Evolutionary conservation across 169 alveolate genomes (phyloP).

Genomic region (Plasmodium coatneyi): DNA sequence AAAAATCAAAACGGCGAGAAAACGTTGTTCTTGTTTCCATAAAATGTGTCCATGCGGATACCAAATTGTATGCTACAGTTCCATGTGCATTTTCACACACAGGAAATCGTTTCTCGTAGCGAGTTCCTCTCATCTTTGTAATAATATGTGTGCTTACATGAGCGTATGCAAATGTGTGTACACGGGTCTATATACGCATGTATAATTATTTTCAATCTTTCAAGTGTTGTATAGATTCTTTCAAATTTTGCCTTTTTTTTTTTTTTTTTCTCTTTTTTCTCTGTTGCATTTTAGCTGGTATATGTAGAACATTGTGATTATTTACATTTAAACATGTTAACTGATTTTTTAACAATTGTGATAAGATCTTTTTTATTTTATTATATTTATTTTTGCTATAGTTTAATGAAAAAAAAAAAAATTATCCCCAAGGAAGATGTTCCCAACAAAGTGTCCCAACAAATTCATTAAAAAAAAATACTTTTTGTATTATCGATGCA

Average conservation of each 20-base stretch:
- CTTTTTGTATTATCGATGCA: slow-evolving; percentile 6
- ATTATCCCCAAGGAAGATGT: background rate
- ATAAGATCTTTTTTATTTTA: background rate
- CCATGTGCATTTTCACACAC: background rate
- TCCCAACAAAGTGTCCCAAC: background rate
- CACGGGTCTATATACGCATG: background rate
- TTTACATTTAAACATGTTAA: background rate
- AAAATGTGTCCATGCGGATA: background rate
- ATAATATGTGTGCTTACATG: background rate
- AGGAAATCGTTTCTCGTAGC: background rate
- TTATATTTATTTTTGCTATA: background rate
- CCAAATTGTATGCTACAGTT: background rate
- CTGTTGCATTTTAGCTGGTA: background rate
- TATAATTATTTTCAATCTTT: background rate
- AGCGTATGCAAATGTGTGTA: background rate
- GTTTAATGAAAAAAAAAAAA: background rate
- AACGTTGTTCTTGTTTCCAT: background rate
- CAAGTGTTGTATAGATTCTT: background rate
- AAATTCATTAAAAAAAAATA: background rate
- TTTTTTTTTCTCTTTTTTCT: too few relatives aligned
- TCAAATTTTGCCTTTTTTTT: background rate
- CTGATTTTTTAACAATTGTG: background rate
- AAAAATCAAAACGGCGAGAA: background rate
- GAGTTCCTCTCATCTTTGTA: background rate
- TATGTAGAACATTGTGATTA: background rate